Evolutionary conservation across 805 yeast species (phyloP).

Genomic region (Lipomyces starkeyi): DNA sequence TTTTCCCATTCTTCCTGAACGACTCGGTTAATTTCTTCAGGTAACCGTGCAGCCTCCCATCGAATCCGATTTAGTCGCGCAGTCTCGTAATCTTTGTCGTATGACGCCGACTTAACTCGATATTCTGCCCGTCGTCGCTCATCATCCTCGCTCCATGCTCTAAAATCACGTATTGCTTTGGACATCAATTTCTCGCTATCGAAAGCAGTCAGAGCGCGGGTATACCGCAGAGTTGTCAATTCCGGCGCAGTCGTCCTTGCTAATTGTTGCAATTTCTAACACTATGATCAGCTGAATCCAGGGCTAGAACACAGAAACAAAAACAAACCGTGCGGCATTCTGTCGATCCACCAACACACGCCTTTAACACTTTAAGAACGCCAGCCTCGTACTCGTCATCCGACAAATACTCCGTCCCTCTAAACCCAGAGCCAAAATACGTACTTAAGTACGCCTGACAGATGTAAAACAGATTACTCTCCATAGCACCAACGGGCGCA

Average conservation of each 20-base stretch:
- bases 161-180: background rate
- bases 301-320: background rate
- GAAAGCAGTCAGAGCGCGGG: slow-evolving; percentile 5
- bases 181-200: slow-evolving; percentile 5
- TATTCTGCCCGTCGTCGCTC: slow-evolving; percentile 11
- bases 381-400: slow-evolving; percentile 3
- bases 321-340: slow-evolving; percentile 3
- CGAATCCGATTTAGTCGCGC: slow-evolving; percentile 12
- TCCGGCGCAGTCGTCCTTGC: background rate
- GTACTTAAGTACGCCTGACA: background rate
- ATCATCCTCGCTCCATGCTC: slow-evolving; percentile 13
- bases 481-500: background rate
- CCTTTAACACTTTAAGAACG: background rate
- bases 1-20: slow-evolving; percentile 11
- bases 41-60: slow-evolving; percentile 13
- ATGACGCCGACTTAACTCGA: background rate
- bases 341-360: background rate
- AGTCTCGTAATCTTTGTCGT: slow-evolving; percentile 2
- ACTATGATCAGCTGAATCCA: background rate
- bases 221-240: background rate
- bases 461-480: slow-evolving; percentile 7
- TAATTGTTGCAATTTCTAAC: slow-evolving; percentile 1
- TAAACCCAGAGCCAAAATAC: slow-evolving; percentile 6
- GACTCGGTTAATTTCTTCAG: slow-evolving; percentile 4
- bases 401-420: slow-evolving; percentile 3